phyloP scores from a whole-genome alignment of 2,329 filamentous ascomycete genomes.

The Anthostomella pinea region DNA sequence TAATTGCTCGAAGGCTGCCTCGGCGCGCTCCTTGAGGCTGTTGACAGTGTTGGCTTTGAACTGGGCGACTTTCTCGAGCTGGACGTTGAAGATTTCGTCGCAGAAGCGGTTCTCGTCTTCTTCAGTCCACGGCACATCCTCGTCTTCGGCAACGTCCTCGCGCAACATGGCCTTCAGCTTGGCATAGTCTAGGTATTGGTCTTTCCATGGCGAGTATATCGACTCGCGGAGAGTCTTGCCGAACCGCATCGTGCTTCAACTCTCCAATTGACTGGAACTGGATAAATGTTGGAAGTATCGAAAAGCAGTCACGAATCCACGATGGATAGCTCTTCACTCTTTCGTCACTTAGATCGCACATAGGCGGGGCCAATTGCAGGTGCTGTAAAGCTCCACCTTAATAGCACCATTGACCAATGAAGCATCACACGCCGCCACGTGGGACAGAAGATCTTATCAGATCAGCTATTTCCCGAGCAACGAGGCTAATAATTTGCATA shows the following conservation, averaged over 20 bases:
- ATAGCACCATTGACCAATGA: constrained; percentile 13
- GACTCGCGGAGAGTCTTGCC: constrained; percentile 81
- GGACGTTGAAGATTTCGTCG: constrained; percentile 89
- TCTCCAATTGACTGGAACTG: background rate
- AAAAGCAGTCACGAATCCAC: too few relatives aligned
- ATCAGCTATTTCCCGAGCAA: too few relatives aligned
- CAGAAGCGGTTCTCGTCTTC: constrained; percentile 92
- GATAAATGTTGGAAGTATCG: too few relatives aligned
- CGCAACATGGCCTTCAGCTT: constrained; percentile 88
- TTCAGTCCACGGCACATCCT: constrained; percentile 77
- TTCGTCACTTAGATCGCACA: constrained; percentile 5
- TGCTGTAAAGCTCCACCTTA: background rate
- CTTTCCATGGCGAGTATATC: constrained; percentile 84
- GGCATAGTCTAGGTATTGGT: constrained; percentile 91
- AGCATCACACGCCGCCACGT: constrained; percentile 5
- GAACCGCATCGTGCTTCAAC: constrained; percentile 71
- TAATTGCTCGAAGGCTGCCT: constrained; percentile 64
- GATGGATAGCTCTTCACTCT: constrained; percentile 3
- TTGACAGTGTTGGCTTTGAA: constrained; percentile 82
- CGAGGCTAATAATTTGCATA: too few relatives aligned
- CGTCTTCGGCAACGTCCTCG: constrained; percentile 64
- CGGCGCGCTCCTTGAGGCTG: constrained; percentile 51
- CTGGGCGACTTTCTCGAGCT: constrained; percentile 89
- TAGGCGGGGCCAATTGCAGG: background rate
- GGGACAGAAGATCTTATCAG: too few relatives aligned